Percentiles rank a stretch among this genome's conserved stretches.
Conservation (phyloP, 805 yeast species). For the Helenozyma rhizophorensis region DNA sequence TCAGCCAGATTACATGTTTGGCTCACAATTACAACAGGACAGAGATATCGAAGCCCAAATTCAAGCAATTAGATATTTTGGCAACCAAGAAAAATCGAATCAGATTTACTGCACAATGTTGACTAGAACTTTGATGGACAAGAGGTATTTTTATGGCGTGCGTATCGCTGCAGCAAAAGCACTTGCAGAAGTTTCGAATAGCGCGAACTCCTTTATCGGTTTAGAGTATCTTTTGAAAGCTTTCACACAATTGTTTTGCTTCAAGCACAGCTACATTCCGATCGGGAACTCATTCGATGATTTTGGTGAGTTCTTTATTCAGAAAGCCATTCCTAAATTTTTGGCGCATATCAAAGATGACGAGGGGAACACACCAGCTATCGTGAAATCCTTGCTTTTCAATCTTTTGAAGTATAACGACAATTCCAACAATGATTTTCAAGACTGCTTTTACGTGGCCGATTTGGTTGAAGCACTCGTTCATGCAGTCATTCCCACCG, state of each 20-base stretch:
- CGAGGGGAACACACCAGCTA: conserved; percentile 54
- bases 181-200: conserved; percentile 61
- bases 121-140: conserved; percentile 76
- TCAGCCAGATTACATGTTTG: conserved; percentile 93
- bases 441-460: conserved; percentile 66
- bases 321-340: conserved; percentile 61
- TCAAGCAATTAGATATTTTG: conserved; percentile 75
- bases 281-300: conserved; percentile 76
- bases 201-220: conserved; percentile 65
- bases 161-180: conserved; percentile 84
- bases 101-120: conserved; percentile 70
- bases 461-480: conserved; percentile 55
- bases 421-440: conserved; percentile 70
- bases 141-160: conserved; percentile 82
- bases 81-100: conserved; percentile 53
- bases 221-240: conserved; percentile 66
- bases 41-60: conserved; percentile 94
- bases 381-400: conserved; percentile 58
- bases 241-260: conserved; percentile 69
- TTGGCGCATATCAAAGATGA: conserved; percentile 59
- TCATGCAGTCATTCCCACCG: conserved; percentile 19
- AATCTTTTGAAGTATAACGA: conserved; percentile 80
- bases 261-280: conserved; percentile 58
- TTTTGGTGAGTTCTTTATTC: conserved; percentile 63
- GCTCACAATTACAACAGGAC: conserved; percentile 90